phyloP scores from a whole-genome alignment of 1,284 basidiomycete genomes.

The Sutorius eximius region DNA sequence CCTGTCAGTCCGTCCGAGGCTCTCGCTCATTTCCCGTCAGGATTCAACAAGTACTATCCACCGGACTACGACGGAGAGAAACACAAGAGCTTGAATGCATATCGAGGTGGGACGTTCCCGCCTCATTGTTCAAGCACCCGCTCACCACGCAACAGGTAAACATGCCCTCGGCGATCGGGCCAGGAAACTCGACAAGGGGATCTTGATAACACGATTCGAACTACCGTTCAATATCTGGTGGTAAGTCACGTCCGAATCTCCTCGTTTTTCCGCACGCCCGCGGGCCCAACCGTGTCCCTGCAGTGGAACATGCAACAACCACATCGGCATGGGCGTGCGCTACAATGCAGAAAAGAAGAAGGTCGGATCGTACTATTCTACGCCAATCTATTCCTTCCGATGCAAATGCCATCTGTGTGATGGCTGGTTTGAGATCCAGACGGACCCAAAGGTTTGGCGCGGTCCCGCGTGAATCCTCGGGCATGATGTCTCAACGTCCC shows the following conservation, averaged over 20 bases:
- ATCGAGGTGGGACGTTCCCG: constrained; percentile 53
- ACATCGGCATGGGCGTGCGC: constrained; percentile 95
- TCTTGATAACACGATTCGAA: constrained; percentile 91
- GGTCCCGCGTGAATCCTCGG: background rate
- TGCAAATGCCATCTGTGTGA: constrained; percentile 97
- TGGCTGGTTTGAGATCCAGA: constrained; percentile 95
- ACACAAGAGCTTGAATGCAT: constrained; percentile 80
- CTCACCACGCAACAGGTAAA: constrained; percentile 62
- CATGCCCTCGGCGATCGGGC: constrained; percentile 93
- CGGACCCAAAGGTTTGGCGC: constrained; percentile 83
- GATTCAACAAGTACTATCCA: constrained; percentile 92
- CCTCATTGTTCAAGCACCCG: background rate
- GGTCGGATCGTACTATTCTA: constrained; percentile 92
- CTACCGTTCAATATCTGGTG: constrained; percentile 99
- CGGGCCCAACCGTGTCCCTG: background rate
- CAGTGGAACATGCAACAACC: constrained; percentile 87
- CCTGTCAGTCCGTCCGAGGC: background rate
- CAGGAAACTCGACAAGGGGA: constrained; percentile 89
- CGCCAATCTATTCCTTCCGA: constrained; percentile 90
- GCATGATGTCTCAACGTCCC: background rate
- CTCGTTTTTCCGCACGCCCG: too few relatives aligned
- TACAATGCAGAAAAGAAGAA: constrained; percentile 99
- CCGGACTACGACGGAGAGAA: constrained; percentile 87
- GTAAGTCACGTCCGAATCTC: constrained; percentile 43
- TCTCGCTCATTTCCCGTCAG: constrained; percentile 35